Conservation (phyloP, 2,329 filamentous ascomycete species). For the Lecanicillium sp. region DNA sequence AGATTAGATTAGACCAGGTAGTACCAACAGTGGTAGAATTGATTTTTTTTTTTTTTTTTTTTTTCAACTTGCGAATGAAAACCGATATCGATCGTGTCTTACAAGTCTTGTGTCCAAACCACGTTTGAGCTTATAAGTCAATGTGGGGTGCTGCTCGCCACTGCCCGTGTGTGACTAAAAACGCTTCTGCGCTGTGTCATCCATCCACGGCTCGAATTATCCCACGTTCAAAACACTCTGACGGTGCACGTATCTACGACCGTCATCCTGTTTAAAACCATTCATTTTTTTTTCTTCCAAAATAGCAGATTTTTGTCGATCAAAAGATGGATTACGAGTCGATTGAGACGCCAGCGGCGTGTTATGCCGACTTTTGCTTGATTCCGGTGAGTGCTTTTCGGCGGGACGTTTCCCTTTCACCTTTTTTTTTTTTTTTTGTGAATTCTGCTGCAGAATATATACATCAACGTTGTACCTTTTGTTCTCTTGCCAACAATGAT, state of each 20-base stretch:
- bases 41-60: too few relatives aligned
- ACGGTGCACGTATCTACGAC: neutral
- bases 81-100: too few relatives aligned
- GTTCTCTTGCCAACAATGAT: neutral
- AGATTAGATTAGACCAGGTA: neutral
- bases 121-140: neutral
- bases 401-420: too few relatives aligned
- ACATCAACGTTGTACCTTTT: constrained; percentile 1
- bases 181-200: too few relatives aligned
- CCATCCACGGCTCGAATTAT: neutral
- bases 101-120: too few relatives aligned
- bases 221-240: neutral
- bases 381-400: constrained; percentile 75
- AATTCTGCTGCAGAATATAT: neutral
- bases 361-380: constrained; percentile 86
- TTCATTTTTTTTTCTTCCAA: neutral
- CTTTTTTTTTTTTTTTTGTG: neutral
- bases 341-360: constrained; percentile 62
- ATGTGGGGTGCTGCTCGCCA: neutral
- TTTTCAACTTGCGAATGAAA: too few relatives aligned
- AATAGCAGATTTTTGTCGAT: neutral
- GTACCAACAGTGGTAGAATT: too few relatives aligned
- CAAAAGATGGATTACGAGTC: constrained; percentile 34
- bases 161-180: neutral
- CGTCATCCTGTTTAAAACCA: neutral